These are phyloP conservation scores for Diddensiella transvaalensis DNA, from an alignment of 805 yeast genomes.

Conservation along the genomic window DNA sequence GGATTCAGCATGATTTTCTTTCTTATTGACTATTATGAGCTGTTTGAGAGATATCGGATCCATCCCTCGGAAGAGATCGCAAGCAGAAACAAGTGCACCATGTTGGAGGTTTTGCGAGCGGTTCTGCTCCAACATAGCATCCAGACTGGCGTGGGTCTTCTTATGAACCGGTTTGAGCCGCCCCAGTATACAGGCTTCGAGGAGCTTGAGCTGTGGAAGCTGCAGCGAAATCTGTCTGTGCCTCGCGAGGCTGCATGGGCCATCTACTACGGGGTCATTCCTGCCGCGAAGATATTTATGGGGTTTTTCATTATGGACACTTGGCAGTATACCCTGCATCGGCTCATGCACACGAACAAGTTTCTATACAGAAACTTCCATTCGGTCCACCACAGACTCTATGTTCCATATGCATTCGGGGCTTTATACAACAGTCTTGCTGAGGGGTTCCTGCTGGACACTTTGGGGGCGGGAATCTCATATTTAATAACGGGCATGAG, in stretches of 20 bases:
- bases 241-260: conserved; percentile 40
- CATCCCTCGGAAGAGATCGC: conserved; percentile 88
- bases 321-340: conserved; percentile 92
- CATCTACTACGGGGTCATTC: conserved; percentile 60
- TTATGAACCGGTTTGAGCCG: conserved; percentile 52
- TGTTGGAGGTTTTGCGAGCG: conserved; percentile 68
- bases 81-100: conserved; percentile 69
- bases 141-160: conserved; percentile 69
- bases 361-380: conserved; percentile 76
- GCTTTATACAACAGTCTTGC: conserved; percentile 92
- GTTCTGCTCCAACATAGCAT: conserved; percentile 81
- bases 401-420: conserved; percentile 96
- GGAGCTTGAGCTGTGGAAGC: conserved; percentile 43
- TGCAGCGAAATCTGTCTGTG: conserved; percentile 37
- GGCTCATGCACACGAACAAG: conserved; percentile 82
- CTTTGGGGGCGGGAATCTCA: conserved; percentile 88
- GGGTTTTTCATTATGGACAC: conserved; percentile 82
- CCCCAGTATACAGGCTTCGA: conserved; percentile 48
- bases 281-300: conserved; percentile 49
- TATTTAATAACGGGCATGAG: conserved; percentile 57
- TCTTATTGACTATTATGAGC: conserved; percentile 64
- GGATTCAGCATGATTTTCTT: conserved; percentile 67
- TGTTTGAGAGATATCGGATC: conserved; percentile 80
- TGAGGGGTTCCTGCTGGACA: conserved; percentile 90
- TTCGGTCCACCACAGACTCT: conserved; percentile 89